Base-by-base conservation (phyloP, 495 filamentous ascomycete genomes). In the Talaromyces nanjingensis region DNA sequence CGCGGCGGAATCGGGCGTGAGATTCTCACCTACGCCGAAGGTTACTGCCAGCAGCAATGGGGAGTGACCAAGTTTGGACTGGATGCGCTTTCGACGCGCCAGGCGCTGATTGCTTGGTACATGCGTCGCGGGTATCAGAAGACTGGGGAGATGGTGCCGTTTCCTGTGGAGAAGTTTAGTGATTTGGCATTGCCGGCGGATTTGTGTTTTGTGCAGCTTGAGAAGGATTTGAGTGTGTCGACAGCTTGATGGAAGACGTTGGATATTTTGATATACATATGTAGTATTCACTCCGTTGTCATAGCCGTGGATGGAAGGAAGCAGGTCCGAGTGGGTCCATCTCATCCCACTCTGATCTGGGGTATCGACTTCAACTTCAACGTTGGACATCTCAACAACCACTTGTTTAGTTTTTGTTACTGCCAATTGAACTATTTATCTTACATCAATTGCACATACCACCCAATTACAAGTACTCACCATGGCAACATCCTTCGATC, bases 101-200 rank as follows among this genome's bases (percentile, higher is more conserved):
- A 68, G 16, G 69, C 73, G 24, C 67, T 83, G 55, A 75, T 80
- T 33, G 62, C 66, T 42, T 83, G 77, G 77, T 83, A 83, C 60
- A 53, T 62, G 7, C 70, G 77, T n/a, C 67, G 73, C 4, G 80
- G 80, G 2, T 83, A 79, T 59, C 57, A 45, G 6, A 47, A 63
- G 59, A 81, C 76, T 12, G 78, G 77, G 3, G 73, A 76, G 64
- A 65, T 52, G 22, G 55, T 64, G 42, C 73, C 73, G n/a, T 81
- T 83, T 58, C 79, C 78, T 1, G 59, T 70, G 2, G 72, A 76
- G 45, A 61, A 66, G 9, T 70, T 68, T 25, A 63, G 62, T 34
- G 58, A 66, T 20, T 63, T 69, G 45, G 72, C 66, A 0, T 63
- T 81, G 63, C 69, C 71, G 27, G 72, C 74, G 24, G 76, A 77